Conservation (phyloP, 2,329 filamentous ascomycete species). For the Colletotrichum tropicale region DNA sequence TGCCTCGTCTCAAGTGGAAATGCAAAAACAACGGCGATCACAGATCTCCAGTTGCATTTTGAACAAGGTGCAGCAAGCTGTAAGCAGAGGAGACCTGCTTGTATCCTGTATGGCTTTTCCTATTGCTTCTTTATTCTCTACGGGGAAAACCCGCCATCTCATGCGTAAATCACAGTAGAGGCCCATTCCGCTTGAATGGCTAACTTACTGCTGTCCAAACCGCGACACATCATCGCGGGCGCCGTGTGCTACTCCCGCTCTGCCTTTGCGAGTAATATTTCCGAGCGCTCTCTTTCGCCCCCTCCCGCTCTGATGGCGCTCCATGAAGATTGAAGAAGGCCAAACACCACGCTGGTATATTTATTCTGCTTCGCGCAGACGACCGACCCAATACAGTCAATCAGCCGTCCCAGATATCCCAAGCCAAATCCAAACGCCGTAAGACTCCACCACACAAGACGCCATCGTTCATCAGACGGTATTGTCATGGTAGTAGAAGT, state of each 20-base stretch:
- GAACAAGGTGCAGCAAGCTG: neutral
- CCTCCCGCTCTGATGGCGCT: neutral
- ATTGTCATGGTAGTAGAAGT: constrained; percentile 93
- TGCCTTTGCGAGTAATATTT: neutral
- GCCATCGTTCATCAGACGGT: constrained; percentile 51
- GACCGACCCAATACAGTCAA: neutral
- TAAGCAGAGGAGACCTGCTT: neutral
- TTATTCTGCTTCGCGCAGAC: neutral
- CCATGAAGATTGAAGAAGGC: neutral
- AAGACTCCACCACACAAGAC: neutral
- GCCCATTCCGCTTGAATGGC: neutral
- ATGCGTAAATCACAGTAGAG: neutral
- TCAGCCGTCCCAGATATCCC: neutral
- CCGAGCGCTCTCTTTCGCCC: neutral
- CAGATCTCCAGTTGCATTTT: neutral
- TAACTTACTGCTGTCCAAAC: neutral
- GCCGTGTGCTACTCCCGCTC: neutral
- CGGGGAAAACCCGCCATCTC: neutral
- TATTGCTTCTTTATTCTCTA: neutral
- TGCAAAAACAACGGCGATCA: neutral
- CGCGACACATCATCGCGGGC: neutral
- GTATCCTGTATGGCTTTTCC: neutral
- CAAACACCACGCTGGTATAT: neutral
- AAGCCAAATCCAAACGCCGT: constrained; percentile 12
- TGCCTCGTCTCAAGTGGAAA: neutral